Conservation (phyloP, 768 basidiomycete species). For the Russula compacta region DNA sequence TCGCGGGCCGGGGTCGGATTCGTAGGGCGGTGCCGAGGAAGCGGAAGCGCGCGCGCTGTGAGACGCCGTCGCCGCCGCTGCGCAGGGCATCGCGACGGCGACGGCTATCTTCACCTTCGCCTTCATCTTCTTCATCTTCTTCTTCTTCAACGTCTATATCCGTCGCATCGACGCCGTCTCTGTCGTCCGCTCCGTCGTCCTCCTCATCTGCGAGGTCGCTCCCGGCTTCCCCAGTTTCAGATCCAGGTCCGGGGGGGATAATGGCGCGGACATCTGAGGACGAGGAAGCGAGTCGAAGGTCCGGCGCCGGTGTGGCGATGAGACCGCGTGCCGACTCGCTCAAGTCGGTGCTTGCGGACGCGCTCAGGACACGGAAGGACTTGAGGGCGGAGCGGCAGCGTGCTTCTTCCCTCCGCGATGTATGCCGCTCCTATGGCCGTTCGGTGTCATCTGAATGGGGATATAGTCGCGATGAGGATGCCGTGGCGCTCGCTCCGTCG, state of each 20-base stretch:
- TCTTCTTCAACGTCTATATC: neutral
- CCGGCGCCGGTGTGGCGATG: neutral
- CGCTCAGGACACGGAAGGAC: slow-evolving; percentile 9
- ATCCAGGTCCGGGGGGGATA: neutral
- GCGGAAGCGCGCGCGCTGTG: neutral
- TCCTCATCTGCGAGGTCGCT: neutral
- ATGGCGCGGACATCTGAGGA: neutral
- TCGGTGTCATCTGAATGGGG: neutral
- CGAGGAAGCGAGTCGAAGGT: neutral
- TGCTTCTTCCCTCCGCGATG: neutral
- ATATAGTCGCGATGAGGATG: neutral
- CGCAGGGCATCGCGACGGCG: neutral
- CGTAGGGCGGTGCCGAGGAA: neutral
- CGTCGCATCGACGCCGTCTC: slow-evolving; percentile 3
- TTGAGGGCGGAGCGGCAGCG: slow-evolving; percentile 8
- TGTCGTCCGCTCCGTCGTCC: neutral
- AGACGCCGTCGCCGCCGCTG: neutral
- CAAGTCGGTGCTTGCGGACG: slow-evolving; percentile 10
- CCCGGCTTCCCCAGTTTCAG: neutral
- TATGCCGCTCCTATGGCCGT: neutral
- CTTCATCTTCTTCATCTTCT: neutral
- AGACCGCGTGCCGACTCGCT: neutral
- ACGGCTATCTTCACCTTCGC: neutral
- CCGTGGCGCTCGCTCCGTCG: neutral
- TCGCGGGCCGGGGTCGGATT: neutral